These are phyloP conservation scores for Diatrype stigma DNA, from an alignment of 2,329 filamentous ascomycete genomes.

Conservation along the genomic window DNA sequence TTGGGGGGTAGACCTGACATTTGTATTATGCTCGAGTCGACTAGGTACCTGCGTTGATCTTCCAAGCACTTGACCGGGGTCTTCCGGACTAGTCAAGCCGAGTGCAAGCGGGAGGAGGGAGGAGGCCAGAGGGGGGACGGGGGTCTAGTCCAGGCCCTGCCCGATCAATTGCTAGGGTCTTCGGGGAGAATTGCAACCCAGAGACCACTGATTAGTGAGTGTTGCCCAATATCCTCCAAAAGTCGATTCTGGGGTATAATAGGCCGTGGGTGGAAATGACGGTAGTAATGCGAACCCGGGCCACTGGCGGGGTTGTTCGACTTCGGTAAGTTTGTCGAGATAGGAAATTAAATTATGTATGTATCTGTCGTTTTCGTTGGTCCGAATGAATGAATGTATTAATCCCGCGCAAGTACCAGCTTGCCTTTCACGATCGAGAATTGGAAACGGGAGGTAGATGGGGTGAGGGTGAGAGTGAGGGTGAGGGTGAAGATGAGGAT, in stretches of 20 bases:
- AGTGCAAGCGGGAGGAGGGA: slow-evolving; percentile 41
- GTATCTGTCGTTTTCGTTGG: too few species aligned
- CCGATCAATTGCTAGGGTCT: slow-evolving; percentile 28
- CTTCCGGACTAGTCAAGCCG: slow-evolving; percentile 24
- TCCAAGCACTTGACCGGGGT: slow-evolving; percentile 25
- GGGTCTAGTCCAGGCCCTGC: slow-evolving; percentile 32
- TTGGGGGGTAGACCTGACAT: slow-evolving; percentile 66
- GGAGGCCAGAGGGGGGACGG: slow-evolving; percentile 25
- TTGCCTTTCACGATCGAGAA: slow-evolving; percentile 45
- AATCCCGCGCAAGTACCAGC: slow-evolving; percentile 58
- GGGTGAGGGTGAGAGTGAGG: slow-evolving; percentile 32
- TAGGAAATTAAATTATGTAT: slow-evolving; percentile 38
- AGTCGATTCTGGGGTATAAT: slow-evolving; percentile 22
- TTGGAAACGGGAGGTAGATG: slow-evolving; percentile 26
- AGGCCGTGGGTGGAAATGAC: slow-evolving; percentile 21
- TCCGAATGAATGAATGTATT: slow-evolving; percentile 49
- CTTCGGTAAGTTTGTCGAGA: slow-evolving; percentile 23
- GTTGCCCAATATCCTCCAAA: slow-evolving; percentile 24
- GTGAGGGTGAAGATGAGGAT: slow-evolving; percentile 27
- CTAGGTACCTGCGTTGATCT: slow-evolving; percentile 39
- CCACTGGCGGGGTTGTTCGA: slow-evolving; percentile 17
- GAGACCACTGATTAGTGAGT: slow-evolving; percentile 29
- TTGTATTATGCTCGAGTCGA: slow-evolving; percentile 42
- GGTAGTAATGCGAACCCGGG: slow-evolving; percentile 15
- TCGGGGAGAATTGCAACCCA: slow-evolving; percentile 23